These are phyloP conservation scores for Volvox reticuliferus DNA, from an alignment of 139 green algal genomes.

Conservation along the genomic window DNA sequence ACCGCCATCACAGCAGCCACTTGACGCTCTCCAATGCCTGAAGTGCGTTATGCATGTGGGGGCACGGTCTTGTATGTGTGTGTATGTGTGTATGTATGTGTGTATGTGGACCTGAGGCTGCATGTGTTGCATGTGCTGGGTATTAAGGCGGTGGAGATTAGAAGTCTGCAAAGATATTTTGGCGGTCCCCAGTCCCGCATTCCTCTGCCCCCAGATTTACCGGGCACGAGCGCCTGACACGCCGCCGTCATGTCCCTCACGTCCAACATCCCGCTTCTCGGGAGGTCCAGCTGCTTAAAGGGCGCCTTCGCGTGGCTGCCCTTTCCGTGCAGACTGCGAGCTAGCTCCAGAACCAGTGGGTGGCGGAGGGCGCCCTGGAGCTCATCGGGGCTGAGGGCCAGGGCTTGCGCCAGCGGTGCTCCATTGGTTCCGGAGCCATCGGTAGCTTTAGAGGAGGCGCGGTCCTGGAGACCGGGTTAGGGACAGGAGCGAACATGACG, in stretches of 20 bases:
- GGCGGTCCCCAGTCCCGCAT: too few species aligned
- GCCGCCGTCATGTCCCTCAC: constrained; percentile 16
- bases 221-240: constrained; percentile 45
- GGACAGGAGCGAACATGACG: too few species aligned
- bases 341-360: constrained; percentile 34
- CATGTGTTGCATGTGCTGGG: too few species aligned
- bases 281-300: constrained; percentile 16
- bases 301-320: not conserved
- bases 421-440: not conserved
- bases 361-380: not conserved
- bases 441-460: not conserved
- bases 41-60: not conserved
- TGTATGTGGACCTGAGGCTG: not conserved
- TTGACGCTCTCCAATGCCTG: constrained; percentile 32
- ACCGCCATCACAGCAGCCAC: constrained; percentile 35
- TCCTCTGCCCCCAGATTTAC: not conserved
- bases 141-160: too few species aligned
- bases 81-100: not conserved
- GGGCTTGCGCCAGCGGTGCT: not conserved
- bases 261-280: not conserved
- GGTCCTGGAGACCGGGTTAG: too few species aligned
- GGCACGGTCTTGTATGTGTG: not conserved
- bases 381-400: constrained; percentile 20
- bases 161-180: too few species aligned
- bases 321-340: constrained; percentile 33